Conservation (phyloP, 2,329 filamentous ascomycete genomes). For the Colletotrichum tropicicola region DNA sequence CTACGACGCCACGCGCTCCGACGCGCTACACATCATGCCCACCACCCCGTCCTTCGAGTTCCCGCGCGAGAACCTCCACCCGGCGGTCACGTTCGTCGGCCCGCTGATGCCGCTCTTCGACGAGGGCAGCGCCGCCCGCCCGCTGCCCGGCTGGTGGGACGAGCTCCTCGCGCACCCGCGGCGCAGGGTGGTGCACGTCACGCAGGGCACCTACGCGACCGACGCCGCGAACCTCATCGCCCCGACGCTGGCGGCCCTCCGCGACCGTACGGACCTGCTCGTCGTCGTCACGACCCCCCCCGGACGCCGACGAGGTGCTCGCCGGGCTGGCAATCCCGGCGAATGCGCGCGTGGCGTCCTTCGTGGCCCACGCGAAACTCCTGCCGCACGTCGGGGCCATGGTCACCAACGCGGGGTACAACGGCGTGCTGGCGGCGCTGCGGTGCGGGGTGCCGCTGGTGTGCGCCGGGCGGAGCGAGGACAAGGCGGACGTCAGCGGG, state of each 20-base stretch:
- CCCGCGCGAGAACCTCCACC: constrained; percentile 25
- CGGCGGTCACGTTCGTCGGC: constrained; percentile 29
- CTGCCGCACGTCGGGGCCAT: constrained; percentile 39
- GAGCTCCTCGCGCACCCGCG: constrained; percentile 32
- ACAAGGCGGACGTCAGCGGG: constrained; percentile 40
- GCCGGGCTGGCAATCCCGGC: not conserved
- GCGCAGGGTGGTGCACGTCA: constrained; percentile 32
- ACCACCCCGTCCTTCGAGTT: constrained; percentile 32
- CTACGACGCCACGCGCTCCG: constrained; percentile 10
- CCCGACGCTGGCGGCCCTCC: constrained; percentile 30
- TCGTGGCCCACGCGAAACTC: constrained; percentile 30
- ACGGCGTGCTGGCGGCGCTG: constrained; percentile 31
- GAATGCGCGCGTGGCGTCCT: constrained; percentile 17
- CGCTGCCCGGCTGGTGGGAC: constrained; percentile 31
- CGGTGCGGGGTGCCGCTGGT: constrained; percentile 33
- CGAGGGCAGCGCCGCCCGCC: not conserved
- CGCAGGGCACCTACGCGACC: constrained; percentile 31
- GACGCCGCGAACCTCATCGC: constrained; percentile 25
- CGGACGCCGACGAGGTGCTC: not conserved
- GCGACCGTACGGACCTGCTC: not conserved
- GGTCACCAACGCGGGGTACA: constrained; percentile 35
- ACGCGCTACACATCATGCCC: constrained; percentile 6
- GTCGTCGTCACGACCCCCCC: constrained; percentile 16
- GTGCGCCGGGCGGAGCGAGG: constrained; percentile 33
- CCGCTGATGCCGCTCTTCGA: not conserved